Evolutionary conservation across 23 red algal species (phyloP).

Genomic region (Gracilaria domingensis): DNA sequence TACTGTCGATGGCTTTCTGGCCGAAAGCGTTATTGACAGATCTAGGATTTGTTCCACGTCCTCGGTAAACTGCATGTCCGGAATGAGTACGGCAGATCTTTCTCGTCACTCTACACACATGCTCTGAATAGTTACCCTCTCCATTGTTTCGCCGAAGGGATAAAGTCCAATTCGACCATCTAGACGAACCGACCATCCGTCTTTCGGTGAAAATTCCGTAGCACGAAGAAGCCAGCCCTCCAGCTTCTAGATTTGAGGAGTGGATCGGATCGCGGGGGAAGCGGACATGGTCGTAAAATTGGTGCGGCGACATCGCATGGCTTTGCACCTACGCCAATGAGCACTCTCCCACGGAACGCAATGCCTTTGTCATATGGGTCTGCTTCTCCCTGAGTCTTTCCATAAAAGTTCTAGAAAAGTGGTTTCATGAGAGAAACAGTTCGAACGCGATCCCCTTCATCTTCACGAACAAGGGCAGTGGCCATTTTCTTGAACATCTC

Average conservation of each 20-base stretch:
- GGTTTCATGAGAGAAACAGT: conserved; percentile 78
- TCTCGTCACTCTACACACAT: conserved; percentile 71
- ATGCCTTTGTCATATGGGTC: conserved; percentile 83
- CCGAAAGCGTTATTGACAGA: conserved; percentile 72
- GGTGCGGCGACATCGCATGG: conserved; percentile 63
- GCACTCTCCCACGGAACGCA: conserved; percentile 80
- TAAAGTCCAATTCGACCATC: conserved; percentile 73
- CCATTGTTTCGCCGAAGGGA: conserved; percentile 71
- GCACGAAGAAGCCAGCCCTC: conserved; percentile 70
- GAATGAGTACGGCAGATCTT: conserved; percentile 57
- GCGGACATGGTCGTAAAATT: conserved; percentile 68
- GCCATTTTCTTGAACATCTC: conserved; percentile 76
- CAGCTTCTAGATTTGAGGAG: conserved; percentile 72
- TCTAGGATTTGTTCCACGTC: conserved; percentile 87
- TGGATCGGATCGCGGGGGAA: conserved; percentile 73
- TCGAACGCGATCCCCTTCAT: conserved; percentile 66
- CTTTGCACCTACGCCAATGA: conserved; percentile 83
- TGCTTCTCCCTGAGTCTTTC: conserved; percentile 56
- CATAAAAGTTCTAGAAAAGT: conserved; percentile 94
- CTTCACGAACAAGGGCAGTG: conserved; percentile 74
- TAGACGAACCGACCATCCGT: conserved; percentile 67
- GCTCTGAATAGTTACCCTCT: conserved; percentile 55
- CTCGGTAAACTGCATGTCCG: conserved; percentile 86
- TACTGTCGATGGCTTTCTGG: conserved; percentile 73
- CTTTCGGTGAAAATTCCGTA: conserved; percentile 71